Conservation (phyloP, 345 rosid species). For the Geranium brycei region DNA sequence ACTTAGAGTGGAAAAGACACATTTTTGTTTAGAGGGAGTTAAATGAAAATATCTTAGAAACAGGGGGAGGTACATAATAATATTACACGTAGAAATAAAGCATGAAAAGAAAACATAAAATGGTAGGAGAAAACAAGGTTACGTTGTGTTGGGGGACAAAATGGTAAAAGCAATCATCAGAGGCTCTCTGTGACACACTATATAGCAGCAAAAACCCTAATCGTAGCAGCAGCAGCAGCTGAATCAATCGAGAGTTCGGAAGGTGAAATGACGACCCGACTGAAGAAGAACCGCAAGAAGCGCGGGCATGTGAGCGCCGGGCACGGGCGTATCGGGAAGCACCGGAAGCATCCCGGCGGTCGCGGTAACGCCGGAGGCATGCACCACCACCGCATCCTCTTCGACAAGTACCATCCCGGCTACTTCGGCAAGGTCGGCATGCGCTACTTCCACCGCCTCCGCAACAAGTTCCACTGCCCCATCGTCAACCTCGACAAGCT, state of each 20-base stretch:
- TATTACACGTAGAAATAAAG: no score
- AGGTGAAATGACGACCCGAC: constrained; percentile 41
- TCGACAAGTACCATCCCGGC: constrained; percentile 36
- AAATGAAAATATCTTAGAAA: no score
- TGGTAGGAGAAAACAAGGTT: no score
- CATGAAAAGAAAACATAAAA: no score
- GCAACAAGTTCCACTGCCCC: constrained; percentile 28
- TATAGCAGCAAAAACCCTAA: no score
- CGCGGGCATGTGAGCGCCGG: constrained; percentile 31
- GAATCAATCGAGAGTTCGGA: not conserved
- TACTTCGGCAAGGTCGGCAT: constrained; percentile 34
- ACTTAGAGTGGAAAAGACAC: no score
- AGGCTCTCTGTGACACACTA: no score
- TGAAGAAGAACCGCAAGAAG: constrained; percentile 56
- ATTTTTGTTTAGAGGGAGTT: no score
- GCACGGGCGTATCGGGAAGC: constrained; percentile 15
- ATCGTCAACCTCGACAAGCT: constrained; percentile 32
- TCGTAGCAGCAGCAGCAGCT: no score
- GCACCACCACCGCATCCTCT: constrained; percentile 36
- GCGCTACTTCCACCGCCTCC: constrained; percentile 31
- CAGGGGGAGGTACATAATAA: no score
- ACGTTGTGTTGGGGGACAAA: constrained; percentile 2
- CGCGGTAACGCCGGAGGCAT: constrained; percentile 33
- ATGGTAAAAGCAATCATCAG: constrained; percentile 5
- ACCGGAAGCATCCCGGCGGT: constrained; percentile 32